phyloP scores from a whole-genome alignment of 108 stramenopile genomes.

The Discostella pseudostelligera region DNA sequence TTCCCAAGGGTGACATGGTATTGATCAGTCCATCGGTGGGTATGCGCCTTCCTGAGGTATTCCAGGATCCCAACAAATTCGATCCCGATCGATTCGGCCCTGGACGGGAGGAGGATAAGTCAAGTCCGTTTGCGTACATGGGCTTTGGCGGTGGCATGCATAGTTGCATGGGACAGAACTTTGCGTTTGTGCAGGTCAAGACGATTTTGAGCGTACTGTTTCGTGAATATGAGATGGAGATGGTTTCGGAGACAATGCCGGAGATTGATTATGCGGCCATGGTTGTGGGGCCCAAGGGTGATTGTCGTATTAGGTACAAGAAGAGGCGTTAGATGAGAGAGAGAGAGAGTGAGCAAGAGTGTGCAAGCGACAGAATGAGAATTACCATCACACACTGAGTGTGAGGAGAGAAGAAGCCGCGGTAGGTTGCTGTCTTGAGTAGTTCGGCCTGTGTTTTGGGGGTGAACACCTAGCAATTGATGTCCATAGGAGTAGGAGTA shows the following conservation, averaged over 20 bases:
- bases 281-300: constrained; percentile 99
- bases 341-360: too few relatives aligned
- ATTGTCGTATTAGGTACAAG: constrained; percentile 83
- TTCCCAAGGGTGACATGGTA: constrained; percentile 93
- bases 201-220: constrained; percentile 95
- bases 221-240: constrained; percentile 90
- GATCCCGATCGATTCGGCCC: constrained; percentile 97
- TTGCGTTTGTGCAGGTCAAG: constrained; percentile 98
- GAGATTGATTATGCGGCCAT: constrained; percentile 94
- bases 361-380: not conserved
- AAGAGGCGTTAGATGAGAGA: constrained; percentile 25
- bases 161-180: constrained; percentile 99
- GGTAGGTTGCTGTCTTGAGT: too few relatives aligned
- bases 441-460: too few relatives aligned
- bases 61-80: constrained; percentile 87
- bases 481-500: too few relatives aligned
- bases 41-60: constrained; percentile 90
- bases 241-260: constrained; percentile 80
- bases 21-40: constrained; percentile 91
- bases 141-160: constrained; percentile 99
- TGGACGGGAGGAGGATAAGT: constrained; percentile 94
- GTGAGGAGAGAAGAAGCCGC: too few relatives aligned
- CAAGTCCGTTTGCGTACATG: constrained; percentile 90
- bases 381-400: too few relatives aligned
- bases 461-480: too few relatives aligned